Evolutionary conservation across 305 asterid genomes (phyloP), one percentile per base, ranked within the genome.

Genomic region (Striga hermonthica): DNA sequence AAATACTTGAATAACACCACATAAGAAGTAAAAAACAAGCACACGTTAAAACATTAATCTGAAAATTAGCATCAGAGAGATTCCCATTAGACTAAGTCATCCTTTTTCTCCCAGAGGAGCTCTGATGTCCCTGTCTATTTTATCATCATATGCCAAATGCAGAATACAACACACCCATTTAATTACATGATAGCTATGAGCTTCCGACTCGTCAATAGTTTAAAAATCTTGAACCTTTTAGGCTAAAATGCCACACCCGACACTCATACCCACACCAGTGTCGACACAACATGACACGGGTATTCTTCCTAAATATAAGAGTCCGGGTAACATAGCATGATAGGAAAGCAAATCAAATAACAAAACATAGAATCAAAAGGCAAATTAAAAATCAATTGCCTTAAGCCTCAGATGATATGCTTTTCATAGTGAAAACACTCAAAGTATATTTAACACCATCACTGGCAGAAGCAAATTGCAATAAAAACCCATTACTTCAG

Each of bases 111-210:
- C 74, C 10, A 40, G 15, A 62, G 41, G 76, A 71, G 71, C n/a
- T 72, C 84, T 76, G 82, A 77, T 82, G 87, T 79, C 84, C 82
- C 84, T 81, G 84, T 79, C 87, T 82, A 16, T 74, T 78, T 67
- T 76, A 67, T 76, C 86, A 47, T 81, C 83, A 78, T 45, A 11
- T 75, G 73, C 86, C 55, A 8, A 7, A 62, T 2, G 4, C 16
- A 52, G 2, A 22, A 8, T 10, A 45, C 31, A 22, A 22, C 31
- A 22, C 31, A 22, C 31, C 31, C 2, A 22, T 22, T 22, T 22
- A 1, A 22, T 22, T 22, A 22, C 31, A 22, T 1, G 31, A 22
- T 22, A 22, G 31, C n/a, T n/a, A n/a, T n/a, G n/a, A n/a, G n/a
- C n/a, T n/a, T n/a, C n/a, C n/a, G n/a, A n/a, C n/a, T n/a, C n/a